A percentile compares a stretch with the other conserved stretches of the same genome.
These are phyloP conservation scores for Salvia hispanica DNA, from an alignment of 257 asterid species.

Conservation along the genomic window DNA sequence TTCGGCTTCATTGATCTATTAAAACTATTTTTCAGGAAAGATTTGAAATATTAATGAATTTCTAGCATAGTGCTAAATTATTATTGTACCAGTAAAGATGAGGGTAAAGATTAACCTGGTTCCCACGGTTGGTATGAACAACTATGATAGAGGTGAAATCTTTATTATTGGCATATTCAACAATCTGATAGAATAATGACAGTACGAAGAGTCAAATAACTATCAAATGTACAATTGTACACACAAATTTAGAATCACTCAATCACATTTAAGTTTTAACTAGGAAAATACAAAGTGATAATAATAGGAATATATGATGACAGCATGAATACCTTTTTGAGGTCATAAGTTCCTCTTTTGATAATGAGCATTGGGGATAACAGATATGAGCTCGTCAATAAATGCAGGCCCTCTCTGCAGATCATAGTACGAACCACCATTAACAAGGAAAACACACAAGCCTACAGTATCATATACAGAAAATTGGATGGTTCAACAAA, in stretches of 20 bases:
- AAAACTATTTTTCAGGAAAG: background rate
- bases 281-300: background rate
- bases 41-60: too few relatives aligned
- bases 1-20: constrained; percentile 7
- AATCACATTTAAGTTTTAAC: too few relatives aligned
- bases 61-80: background rate
- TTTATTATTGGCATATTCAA: constrained; percentile 71
- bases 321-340: constrained; percentile 59
- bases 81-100: background rate
- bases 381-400: constrained; percentile 65
- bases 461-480: background rate
- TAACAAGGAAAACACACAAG: constrained; percentile 3
- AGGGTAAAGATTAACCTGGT: constrained; percentile 57
- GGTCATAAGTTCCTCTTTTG: constrained; percentile 90
- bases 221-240: background rate
- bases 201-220: constrained; percentile 14
- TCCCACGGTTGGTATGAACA: constrained; percentile 94
- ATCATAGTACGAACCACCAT: constrained; percentile 25
- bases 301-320: background rate
- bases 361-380: constrained; percentile 85
- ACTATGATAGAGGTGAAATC: constrained; percentile 87
- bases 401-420: constrained; percentile 93
- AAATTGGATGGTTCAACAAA: background rate
- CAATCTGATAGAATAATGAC: constrained; percentile 48
- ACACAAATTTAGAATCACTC: background rate